Conservation (phyloP, 176 grass and related monocot genomes). For the Ensete ventricosum region DNA sequence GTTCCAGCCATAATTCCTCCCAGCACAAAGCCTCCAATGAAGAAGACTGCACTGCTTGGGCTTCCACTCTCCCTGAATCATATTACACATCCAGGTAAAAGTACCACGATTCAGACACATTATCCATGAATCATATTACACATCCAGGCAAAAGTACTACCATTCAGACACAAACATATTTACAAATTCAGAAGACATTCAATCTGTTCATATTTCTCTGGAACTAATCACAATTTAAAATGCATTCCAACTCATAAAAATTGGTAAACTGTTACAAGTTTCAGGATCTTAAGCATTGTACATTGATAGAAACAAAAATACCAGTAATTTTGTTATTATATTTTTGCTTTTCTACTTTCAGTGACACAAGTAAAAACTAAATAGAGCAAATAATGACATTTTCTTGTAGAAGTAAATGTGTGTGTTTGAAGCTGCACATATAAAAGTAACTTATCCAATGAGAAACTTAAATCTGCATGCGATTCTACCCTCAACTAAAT, state of each 20-base stretch:
- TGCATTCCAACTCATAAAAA: not conserved
- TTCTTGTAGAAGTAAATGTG: not conserved
- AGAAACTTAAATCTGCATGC: not conserved
- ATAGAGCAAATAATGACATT: not conserved
- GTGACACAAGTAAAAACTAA: not conserved
- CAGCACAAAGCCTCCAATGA: conserved; percentile 23
- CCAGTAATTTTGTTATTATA: too few relatives aligned
- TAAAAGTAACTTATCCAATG: not conserved
- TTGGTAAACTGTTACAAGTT: not conserved
- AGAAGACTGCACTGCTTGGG: conserved; percentile 7
- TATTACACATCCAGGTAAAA: not conserved
- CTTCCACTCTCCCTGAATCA: not conserved
- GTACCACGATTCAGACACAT: not conserved
- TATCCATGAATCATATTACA: too few relatives aligned
- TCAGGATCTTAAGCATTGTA: not conserved
- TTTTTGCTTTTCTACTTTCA: too few relatives aligned
- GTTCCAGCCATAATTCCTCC: conserved; percentile 19
- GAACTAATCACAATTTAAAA: too few relatives aligned
- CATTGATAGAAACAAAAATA: not conserved
- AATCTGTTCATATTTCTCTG: too few relatives aligned
- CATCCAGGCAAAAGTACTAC: not conserved
- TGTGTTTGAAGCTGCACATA: not conserved
- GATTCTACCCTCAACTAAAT: not conserved
- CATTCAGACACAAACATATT: not conserved
- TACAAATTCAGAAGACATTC: too few relatives aligned